Conservation (phyloP, 805 yeast genomes). For the Saturnispora gosingensis region DNA sequence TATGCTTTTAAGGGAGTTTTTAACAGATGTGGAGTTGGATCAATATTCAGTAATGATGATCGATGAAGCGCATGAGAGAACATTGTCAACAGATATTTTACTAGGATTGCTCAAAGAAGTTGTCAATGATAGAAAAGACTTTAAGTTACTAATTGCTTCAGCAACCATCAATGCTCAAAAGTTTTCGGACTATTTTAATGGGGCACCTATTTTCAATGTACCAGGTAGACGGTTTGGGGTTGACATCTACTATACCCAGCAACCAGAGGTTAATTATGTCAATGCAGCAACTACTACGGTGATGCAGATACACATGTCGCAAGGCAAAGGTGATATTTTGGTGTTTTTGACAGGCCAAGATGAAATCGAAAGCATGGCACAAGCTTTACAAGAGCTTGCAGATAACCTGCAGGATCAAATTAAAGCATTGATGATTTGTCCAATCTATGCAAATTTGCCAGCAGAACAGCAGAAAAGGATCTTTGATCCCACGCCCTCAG, state of each 20-base stretch:
- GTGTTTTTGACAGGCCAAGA: constrained; percentile 95
- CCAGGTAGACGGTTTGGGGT: constrained; percentile 96
- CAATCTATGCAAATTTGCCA: constrained; percentile 88
- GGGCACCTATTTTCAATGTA: constrained; percentile 78
- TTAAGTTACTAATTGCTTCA: constrained; percentile 75
- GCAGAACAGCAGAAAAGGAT: constrained; percentile 72
- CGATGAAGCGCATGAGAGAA: constrained; percentile 97
- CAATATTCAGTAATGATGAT: constrained; percentile 78
- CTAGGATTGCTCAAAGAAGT: constrained; percentile 75
- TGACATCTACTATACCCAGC: constrained; percentile 69
- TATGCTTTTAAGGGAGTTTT: constrained; percentile 78
- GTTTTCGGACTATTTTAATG: constrained; percentile 71
- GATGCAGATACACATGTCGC: constrained; percentile 73
- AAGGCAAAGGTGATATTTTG: constrained; percentile 72
- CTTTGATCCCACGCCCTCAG: constrained; percentile 79
- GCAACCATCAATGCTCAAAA: constrained; percentile 91
- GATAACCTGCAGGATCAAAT: constrained; percentile 46
- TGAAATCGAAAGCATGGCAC: constrained; percentile 80
- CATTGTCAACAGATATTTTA: constrained; percentile 79
- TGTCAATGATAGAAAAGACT: constrained; percentile 50
- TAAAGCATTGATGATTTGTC: constrained; percentile 61
- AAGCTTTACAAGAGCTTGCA: constrained; percentile 57
- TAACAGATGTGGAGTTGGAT: constrained; percentile 61
- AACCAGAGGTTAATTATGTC: constrained; percentile 84
- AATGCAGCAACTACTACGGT: constrained; percentile 85